These are phyloP conservation scores for Arachis hypogaea DNA, from an alignment of 306 rosid genomes.

Conservation along the genomic window DNA sequence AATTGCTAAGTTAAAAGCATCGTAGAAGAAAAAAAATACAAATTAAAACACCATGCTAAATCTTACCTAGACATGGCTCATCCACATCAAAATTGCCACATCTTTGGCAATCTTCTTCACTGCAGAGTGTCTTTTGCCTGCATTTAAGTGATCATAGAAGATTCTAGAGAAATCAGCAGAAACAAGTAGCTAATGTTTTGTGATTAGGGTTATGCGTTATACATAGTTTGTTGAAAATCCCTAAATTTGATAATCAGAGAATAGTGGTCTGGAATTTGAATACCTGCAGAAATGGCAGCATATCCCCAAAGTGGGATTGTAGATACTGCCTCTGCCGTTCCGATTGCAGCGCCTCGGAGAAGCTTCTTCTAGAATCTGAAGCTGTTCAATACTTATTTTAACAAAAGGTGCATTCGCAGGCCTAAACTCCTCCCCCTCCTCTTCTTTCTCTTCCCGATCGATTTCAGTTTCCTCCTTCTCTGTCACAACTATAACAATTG, in stretches of 20 bases:
- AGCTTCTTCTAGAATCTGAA: conserved; percentile 45
- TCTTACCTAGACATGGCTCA: conserved; percentile 71
- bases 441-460: conserved; percentile 31
- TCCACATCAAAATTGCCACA: conserved; percentile 64
- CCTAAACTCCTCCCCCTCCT: conserved; percentile 41
- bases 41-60: conserved; percentile 11
- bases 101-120: conserved; percentile 77
- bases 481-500: no score
- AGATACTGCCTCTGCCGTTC: conserved; percentile 70
- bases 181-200: background rate
- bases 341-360: conserved; percentile 61
- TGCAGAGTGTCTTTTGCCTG: conserved; percentile 78
- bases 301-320: conserved; percentile 62
- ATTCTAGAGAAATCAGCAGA: background rate
- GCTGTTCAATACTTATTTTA: conserved; percentile 28
- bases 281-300: conserved; percentile 88
- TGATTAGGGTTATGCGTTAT: background rate
- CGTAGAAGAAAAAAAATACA: background rate
- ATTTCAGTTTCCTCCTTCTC: conserved; percentile 7
- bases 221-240: no score
- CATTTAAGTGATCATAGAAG: conserved; percentile 3
- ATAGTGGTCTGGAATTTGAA: background rate
- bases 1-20: conserved; percentile 22
- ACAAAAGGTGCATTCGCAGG: conserved; percentile 68
- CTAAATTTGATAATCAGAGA: background rate